Conservation (phyloP, 331 rosid genomes). For the Telfairia occidentalis region DNA sequence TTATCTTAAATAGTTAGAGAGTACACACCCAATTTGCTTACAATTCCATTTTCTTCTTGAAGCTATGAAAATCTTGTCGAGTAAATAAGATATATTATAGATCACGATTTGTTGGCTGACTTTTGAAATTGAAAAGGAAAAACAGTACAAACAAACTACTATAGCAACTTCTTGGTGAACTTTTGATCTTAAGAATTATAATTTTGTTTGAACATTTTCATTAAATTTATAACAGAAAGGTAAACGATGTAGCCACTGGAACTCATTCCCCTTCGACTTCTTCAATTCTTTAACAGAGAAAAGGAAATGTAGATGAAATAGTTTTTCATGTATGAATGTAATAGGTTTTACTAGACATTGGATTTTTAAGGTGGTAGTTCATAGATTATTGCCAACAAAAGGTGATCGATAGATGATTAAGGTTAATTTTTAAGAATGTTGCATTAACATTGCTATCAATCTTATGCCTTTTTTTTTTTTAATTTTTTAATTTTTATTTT, state of each 20-base stretch:
- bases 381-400: neutral
- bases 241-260: neutral
- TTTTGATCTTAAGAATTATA: neutral
- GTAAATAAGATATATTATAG: neutral
- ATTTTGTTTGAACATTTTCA: neutral
- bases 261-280: neutral
- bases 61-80: neutral
- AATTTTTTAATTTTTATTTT: too few relatives aligned
- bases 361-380: neutral
- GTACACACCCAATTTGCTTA: neutral
- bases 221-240: neutral
- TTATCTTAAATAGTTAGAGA: neutral
- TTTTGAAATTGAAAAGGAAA: neutral
- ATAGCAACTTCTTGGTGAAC: neutral
- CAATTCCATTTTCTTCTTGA: slow-evolving; percentile 7
- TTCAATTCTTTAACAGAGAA: neutral
- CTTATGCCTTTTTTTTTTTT: neutral
- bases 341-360: neutral
- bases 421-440: neutral
- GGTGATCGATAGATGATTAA: neutral
- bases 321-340: neutral
- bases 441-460: neutral
- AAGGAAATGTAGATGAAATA: neutral
- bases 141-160: neutral
- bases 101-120: neutral